Conservation (phyloP, 768 basidiomycete species). For the Aureoboletus auriporus region DNA sequence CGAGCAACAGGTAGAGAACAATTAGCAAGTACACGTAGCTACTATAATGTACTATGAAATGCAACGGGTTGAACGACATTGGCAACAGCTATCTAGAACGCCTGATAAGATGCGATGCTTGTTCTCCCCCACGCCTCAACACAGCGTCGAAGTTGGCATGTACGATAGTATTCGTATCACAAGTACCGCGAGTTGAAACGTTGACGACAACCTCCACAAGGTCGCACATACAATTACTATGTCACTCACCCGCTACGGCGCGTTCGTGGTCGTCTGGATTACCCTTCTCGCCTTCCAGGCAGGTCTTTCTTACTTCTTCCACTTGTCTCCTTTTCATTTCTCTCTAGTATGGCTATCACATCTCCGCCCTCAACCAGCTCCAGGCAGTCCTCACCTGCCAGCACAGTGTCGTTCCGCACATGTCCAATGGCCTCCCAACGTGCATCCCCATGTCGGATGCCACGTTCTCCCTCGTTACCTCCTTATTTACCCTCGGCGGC, state of each 20-base stretch:
- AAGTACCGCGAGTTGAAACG: no score
- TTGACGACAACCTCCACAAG: neutral
- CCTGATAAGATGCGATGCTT: no score
- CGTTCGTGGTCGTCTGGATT: constrained; percentile 65
- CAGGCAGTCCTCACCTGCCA: constrained; percentile 75
- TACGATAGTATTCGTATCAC: no score
- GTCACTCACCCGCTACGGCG: constrained; percentile 49
- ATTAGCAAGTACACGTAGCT: no score
- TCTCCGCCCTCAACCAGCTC: constrained; percentile 87
- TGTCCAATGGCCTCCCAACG: constrained; percentile 46
- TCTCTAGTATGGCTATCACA: constrained; percentile 83
- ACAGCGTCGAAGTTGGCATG: no score
- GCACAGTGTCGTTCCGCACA: constrained; percentile 6
- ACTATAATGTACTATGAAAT: no score
- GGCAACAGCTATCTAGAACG: no score
- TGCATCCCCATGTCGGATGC: constrained; percentile 80
- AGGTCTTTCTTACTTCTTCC: constrained; percentile 2
- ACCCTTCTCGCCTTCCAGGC: constrained; percentile 57
- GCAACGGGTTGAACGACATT: no score
- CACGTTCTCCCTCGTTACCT: constrained; percentile 78
- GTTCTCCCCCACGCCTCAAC: no score
- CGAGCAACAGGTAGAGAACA: neutral
- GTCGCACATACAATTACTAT: neutral
- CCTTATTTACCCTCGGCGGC: constrained; percentile 86
- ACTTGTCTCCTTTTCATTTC: neutral